Conservation (phyloP, 805 yeast species). For the Lipomyces yamadae region DNA sequence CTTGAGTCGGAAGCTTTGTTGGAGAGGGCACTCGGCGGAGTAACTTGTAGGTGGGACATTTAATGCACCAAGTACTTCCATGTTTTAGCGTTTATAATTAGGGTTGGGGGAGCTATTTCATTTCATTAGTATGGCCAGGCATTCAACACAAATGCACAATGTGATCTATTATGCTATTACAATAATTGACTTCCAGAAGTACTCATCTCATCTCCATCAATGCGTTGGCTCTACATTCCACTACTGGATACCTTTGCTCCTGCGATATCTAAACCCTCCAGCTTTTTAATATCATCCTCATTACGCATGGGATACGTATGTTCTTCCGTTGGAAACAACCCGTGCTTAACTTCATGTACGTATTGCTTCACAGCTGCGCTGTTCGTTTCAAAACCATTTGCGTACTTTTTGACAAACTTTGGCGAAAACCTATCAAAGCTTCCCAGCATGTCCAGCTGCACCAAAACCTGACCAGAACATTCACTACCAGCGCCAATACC, state of each 20-base stretch:
- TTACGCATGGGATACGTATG: conserved; percentile 75
- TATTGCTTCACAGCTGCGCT: conserved; percentile 60
- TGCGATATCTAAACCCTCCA: conserved; percentile 37
- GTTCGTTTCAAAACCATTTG: conserved; percentile 55
- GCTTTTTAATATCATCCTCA: conserved; percentile 56
- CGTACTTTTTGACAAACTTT: conserved; percentile 78
- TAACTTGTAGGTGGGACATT: background rate
- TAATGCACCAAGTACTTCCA: background rate
- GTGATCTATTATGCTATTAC: background rate
- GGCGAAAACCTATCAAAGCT: conserved; percentile 57
- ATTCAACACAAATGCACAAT: background rate
- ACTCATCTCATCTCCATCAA: background rate
- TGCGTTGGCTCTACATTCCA: conserved; percentile 1
- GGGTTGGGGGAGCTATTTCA: background rate
- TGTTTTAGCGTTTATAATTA: background rate
- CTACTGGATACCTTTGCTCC: background rate
- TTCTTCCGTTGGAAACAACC: conserved; percentile 63
- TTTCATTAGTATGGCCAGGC: background rate
- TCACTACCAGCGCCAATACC: conserved; percentile 94
- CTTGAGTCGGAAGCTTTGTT: too few relatives aligned
- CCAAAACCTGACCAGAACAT: conserved; percentile 89
- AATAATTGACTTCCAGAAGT: background rate
- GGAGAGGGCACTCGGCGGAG: too few relatives aligned
- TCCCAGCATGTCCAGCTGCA: conserved; percentile 82
- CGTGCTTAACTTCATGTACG: conserved; percentile 59